These are phyloP conservation scores for Capronia americana DNA, from an alignment of 2,329 filamentous ascomycete species.

Conservation along the genomic window DNA sequence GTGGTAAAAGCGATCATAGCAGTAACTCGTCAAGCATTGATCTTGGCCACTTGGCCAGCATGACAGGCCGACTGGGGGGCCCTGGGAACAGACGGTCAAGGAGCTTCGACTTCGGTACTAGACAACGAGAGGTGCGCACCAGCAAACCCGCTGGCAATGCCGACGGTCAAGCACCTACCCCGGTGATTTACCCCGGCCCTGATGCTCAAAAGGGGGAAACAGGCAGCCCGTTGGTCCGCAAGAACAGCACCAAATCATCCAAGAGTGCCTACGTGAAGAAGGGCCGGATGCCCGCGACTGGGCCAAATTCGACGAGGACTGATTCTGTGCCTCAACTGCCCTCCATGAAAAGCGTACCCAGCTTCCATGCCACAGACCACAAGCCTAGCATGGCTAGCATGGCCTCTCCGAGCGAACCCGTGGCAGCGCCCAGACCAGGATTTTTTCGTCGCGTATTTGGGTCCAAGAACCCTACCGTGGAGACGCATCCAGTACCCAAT, in stretches of 20 bases:
- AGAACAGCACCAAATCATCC: conserved; percentile 53
- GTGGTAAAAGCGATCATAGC: conserved; percentile 71
- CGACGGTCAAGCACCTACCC: conserved; percentile 74
- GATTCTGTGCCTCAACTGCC: conserved; percentile 33
- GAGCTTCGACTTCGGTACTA: conserved; percentile 53
- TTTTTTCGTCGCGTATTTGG: conserved; percentile 96
- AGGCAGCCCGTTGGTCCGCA: conserved; percentile 44
- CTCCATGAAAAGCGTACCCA: conserved; percentile 27
- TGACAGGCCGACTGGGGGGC: conserved; percentile 32
- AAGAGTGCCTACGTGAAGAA: conserved; percentile 48
- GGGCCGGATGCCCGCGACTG: conserved; percentile 48
- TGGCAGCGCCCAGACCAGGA: conserved; percentile 63
- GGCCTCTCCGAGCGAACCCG: conserved; percentile 58
- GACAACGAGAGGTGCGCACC: conserved; percentile 39
- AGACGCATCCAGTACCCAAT: conserved; percentile 25
- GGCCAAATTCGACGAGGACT: conserved; percentile 44
- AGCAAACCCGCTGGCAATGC: conserved; percentile 55
- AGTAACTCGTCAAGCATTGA: conserved; percentile 82
- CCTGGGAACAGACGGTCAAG: conserved; percentile 49
- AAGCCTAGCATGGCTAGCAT: conserved; percentile 57
- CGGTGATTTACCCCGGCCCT: conserved; percentile 81
- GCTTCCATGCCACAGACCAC: conserved; percentile 54
- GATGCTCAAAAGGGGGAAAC: conserved; percentile 59
- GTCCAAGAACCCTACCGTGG: conserved; percentile 60
- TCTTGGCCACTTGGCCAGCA: conserved; percentile 56